These are phyloP conservation scores for Penicillium polonicum DNA, from an alignment of 2,329 filamentous ascomycete species.

Conservation along the genomic window DNA sequence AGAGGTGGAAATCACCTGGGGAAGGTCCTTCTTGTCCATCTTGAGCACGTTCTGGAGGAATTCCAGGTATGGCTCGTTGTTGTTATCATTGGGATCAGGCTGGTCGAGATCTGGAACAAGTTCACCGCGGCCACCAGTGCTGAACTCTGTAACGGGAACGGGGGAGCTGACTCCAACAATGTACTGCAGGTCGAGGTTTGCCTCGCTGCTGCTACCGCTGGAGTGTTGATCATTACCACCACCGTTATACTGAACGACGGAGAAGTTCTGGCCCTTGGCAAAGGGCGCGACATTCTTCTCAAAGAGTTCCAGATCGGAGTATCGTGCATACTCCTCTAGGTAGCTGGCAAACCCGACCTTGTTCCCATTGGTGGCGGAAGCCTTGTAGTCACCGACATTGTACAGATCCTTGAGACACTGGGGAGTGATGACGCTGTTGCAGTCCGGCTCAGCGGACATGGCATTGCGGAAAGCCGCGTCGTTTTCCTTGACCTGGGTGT, in stretches of 20 bases:
- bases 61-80: constrained; percentile 49
- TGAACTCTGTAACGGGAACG: constrained; percentile 48
- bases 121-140: constrained; percentile 47
- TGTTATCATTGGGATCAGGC: constrained; percentile 41
- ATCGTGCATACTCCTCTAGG: constrained; percentile 51
- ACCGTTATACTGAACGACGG: constrained; percentile 45
- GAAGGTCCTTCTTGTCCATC: constrained; percentile 29
- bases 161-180: constrained; percentile 47
- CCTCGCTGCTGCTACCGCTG: constrained; percentile 45
- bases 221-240: constrained; percentile 40
- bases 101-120: constrained; percentile 51
- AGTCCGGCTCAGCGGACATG: constrained; percentile 30
- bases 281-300: constrained; percentile 39
- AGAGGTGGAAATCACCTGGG: constrained; percentile 42
- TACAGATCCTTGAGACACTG: constrained; percentile 50
- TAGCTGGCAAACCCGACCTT: constrained; percentile 49
- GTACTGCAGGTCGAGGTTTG: constrained; percentile 53
- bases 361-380: constrained; percentile 37
- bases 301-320: constrained; percentile 47
- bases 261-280: constrained; percentile 46
- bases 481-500: constrained; percentile 20
- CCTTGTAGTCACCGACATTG: constrained; percentile 44
- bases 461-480: constrained; percentile 24
- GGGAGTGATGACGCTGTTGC: constrained; percentile 48
- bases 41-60: constrained; percentile 37